Conservation (phyloP, 2,329 filamentous ascomycete species). For the Beauveria sp. region DNA sequence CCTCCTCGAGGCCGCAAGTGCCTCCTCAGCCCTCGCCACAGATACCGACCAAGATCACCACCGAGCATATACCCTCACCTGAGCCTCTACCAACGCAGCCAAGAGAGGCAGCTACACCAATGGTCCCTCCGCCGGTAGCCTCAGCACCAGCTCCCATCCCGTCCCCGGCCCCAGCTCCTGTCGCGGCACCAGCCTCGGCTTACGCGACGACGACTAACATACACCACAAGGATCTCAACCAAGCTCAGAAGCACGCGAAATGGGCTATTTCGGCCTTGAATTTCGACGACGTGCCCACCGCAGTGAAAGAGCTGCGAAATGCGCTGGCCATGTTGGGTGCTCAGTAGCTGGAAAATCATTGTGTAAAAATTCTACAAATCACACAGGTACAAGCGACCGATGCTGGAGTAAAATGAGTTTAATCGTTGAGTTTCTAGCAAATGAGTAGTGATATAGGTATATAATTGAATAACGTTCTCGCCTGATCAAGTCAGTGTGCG, state of each 20-base stretch:
- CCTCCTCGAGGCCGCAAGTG: conserved; percentile 16
- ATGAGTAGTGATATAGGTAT: background rate
- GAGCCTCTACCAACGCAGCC: conserved; percentile 15
- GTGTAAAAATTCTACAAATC: background rate
- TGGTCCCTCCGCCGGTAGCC: conserved; percentile 14
- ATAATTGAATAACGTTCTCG: background rate
- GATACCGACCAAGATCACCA: conserved; percentile 19
- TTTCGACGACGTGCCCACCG: conserved; percentile 90
- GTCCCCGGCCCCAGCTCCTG: conserved; percentile 10
- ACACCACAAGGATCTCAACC: conserved; percentile 54
- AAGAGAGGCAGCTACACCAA: conserved; percentile 15
- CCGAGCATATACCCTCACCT: conserved; percentile 18
- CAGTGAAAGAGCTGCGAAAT: conserved; percentile 72
- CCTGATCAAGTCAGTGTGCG: background rate
- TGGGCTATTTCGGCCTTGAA: conserved; percentile 96
- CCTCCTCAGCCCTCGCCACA: conserved; percentile 24
- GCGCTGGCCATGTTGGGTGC: conserved; percentile 68
- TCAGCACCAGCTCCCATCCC: conserved; percentile 10
- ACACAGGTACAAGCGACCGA: background rate
- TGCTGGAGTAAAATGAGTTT: background rate
- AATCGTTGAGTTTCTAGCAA: background rate
- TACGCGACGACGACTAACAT: conserved; percentile 14
- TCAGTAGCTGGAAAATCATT: conserved; percentile 15
- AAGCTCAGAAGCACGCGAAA: conserved; percentile 90
- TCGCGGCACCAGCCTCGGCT: conserved; percentile 8